A percentile compares a stretch with the other conserved stretches of the same genome.
These are phyloP conservation scores for Ephemerocybe angulata DNA, from an alignment of 768 basidiomycete species.

Conservation along the genomic window DNA sequence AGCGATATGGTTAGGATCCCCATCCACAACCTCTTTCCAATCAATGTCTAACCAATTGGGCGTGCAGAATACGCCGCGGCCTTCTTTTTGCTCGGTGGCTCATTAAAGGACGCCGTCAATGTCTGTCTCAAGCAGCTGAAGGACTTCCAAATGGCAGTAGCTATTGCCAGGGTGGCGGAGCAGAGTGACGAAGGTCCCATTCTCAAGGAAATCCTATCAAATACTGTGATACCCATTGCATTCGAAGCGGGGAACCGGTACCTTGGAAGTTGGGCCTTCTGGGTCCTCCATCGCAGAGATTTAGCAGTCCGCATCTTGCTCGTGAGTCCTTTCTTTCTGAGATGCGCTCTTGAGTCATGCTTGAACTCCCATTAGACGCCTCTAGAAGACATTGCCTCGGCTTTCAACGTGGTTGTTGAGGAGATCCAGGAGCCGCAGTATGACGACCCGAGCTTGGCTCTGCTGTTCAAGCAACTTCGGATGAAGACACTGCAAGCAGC, in stretches of 20 bases:
- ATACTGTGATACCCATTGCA: constrained; percentile 76
- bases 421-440: constrained; percentile 84
- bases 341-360: background rate
- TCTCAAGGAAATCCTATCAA: constrained; percentile 64
- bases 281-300: constrained; percentile 86
- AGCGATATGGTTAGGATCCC: constrained; percentile 71
- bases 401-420: constrained; percentile 48
- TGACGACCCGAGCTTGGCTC: constrained; percentile 89
- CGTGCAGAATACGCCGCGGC: constrained; percentile 97
- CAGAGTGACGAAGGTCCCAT: constrained; percentile 79
- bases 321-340: constrained; percentile 44
- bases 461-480: constrained; percentile 86
- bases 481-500: constrained; percentile 90
- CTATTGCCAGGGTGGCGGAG: constrained; percentile 82
- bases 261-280: constrained; percentile 95
- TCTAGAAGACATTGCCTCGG: constrained; percentile 64
- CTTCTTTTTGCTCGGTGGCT: constrained; percentile 90
- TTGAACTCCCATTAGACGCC: constrained; percentile 52
- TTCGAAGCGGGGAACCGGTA: constrained; percentile 88
- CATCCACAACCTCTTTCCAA: background rate
- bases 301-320: constrained; percentile 86
- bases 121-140: constrained; percentile 84
- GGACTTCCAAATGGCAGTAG: constrained; percentile 89
- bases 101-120: constrained; percentile 85
- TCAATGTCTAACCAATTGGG: constrained; percentile 6